A percentile compares a stretch with the other conserved stretches of the same genome.
Evolutionary conservation across 2,329 filamentous ascomycete species (phyloP).

Genomic region (Didymella sp.): DNA sequence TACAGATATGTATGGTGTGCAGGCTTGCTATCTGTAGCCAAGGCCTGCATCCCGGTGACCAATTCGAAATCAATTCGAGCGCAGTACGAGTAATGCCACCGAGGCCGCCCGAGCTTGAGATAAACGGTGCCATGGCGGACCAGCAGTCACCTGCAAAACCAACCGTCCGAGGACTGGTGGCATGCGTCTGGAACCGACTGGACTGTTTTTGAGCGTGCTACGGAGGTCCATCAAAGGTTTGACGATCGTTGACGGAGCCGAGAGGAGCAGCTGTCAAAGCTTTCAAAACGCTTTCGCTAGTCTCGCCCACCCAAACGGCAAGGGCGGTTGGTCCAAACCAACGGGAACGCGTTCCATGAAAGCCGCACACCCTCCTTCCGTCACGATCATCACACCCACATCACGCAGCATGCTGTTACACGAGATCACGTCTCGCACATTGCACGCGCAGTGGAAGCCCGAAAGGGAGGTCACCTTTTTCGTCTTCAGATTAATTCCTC

Average conservation of each 20-base stretch:
- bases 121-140: neutral
- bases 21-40: neutral
- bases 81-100: neutral
- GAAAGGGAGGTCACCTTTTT: neutral
- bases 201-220: neutral
- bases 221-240: neutral
- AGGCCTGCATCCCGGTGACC: neutral
- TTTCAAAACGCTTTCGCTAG: slow-evolving; percentile 10
- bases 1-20: neutral
- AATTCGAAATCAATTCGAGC: neutral
- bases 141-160: neutral
- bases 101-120: neutral
- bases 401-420: neutral
- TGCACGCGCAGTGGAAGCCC: neutral
- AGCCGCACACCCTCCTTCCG: neutral
- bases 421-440: neutral
- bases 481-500: neutral
- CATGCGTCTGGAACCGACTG: neutral
- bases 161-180: neutral
- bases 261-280: slow-evolving; percentile 10
- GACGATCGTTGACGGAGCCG: neutral
- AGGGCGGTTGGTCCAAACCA: neutral
- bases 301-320: slow-evolving; percentile 2
- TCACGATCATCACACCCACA: neutral
- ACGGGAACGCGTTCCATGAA: neutral